These are phyloP conservation scores for Cercospora beticola DNA, from an alignment of 2,329 filamentous ascomycete species.

Conservation along the genomic window DNA sequence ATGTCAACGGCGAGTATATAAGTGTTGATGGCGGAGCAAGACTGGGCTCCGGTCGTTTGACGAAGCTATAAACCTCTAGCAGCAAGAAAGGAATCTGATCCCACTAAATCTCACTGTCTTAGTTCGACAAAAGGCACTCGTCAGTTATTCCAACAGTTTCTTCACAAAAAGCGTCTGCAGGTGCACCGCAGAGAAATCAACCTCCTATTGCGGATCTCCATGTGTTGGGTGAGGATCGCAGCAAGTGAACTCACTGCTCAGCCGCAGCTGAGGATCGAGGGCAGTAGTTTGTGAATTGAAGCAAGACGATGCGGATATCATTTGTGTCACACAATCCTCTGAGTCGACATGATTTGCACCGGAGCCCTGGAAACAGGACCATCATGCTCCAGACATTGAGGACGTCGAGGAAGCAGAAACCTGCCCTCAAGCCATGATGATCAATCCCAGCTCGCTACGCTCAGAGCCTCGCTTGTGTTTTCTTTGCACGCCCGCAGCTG, in stretches of 20 bases:
- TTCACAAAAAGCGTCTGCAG: neutral
- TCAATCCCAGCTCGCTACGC: neutral
- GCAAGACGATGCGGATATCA: neutral
- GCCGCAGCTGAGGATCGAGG: neutral
- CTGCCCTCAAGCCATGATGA: neutral
- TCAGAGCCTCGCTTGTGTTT: neutral
- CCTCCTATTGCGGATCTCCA: neutral
- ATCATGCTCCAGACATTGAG: too few relatives aligned
- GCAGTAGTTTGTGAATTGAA: neutral
- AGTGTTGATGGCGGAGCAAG: conserved; percentile 65
- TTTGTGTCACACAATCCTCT: neutral
- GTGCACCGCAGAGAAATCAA: neutral
- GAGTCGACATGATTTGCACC: neutral
- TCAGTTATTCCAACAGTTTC: neutral
- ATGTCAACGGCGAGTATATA: conserved; percentile 70
- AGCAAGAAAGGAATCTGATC: neutral
- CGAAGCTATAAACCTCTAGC: conserved; percentile 24
- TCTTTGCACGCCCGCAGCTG: neutral
- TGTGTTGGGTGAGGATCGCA: too few relatives aligned
- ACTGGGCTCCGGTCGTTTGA: conserved; percentile 26
- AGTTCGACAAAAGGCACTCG: neutral
- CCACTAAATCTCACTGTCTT: neutral
- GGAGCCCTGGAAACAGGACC: neutral
- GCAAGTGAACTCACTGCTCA: neutral
- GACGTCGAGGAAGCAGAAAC: too few relatives aligned